phyloP scores from a whole-genome alignment of 73 alveolate species.

The Paramecium biaurelia region DNA sequence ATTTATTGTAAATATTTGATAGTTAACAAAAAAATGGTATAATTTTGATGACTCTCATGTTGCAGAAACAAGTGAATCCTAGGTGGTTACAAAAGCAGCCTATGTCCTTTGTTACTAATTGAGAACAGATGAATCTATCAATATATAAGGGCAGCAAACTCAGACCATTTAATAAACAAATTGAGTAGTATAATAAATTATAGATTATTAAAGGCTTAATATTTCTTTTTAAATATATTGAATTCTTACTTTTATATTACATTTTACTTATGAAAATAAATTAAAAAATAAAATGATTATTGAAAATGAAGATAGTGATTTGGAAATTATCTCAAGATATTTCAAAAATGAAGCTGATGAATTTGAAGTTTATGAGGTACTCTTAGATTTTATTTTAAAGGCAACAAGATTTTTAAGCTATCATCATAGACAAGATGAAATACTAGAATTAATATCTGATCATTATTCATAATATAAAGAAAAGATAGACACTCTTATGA shows the following conservation, averaged over 20 bases:
- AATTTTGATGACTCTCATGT: conserved; percentile 44
- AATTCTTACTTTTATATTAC: not conserved
- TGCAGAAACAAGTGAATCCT: not conserved
- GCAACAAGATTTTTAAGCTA: not conserved
- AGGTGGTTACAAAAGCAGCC: conserved; percentile 20
- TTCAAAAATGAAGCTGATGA: not conserved
- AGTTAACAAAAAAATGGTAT: not conserved
- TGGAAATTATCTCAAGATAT: not conserved
- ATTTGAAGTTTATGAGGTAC: conserved; percentile 33
- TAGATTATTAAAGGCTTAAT: not conserved
- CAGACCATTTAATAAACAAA: not conserved
- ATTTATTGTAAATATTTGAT: not conserved
- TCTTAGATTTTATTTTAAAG: not conserved
- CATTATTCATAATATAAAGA: not conserved
- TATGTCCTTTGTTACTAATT: not conserved
- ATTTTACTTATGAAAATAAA: not conserved
- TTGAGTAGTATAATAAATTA: not conserved
- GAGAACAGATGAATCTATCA: not conserved
- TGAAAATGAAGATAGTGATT: not conserved
- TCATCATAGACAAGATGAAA: not conserved
- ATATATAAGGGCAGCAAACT: not conserved
- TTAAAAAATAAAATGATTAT: not conserved
- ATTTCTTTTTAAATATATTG: not conserved
- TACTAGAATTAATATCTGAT: not conserved
- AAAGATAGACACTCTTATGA: not conserved